phyloP scores from a whole-genome alignment of 2,329 filamentous ascomycete species.

The Pseudomassariella vexata region DNA sequence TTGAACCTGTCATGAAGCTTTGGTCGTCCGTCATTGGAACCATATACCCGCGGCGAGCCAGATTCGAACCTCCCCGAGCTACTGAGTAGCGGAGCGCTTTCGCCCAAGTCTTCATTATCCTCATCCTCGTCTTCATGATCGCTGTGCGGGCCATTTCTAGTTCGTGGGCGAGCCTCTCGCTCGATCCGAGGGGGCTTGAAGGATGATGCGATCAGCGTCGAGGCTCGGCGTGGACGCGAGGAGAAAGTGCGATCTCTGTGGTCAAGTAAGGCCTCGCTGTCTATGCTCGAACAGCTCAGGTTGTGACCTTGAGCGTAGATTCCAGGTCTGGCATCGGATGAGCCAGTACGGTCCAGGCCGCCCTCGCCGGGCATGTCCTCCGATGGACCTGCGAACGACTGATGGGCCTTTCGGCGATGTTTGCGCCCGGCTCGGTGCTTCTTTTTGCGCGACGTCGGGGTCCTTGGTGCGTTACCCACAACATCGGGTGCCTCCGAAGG shows the following conservation, averaged over 20 bases:
- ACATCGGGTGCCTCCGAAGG: too few species aligned
- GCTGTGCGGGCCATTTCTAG: neutral
- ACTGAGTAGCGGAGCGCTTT: constrained; percentile 48
- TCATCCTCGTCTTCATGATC: constrained; percentile 40
- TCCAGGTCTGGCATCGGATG: constrained; percentile 28
- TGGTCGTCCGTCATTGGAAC: constrained; percentile 32
- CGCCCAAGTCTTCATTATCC: constrained; percentile 37
- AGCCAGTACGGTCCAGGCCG: too few species aligned
- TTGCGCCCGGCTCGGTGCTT: constrained; percentile 67
- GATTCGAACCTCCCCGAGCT: constrained; percentile 29
- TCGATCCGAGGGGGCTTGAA: constrained; percentile 20
- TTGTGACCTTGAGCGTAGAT: constrained; percentile 52
- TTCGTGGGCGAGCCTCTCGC: neutral
- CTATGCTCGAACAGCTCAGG: constrained; percentile 77
- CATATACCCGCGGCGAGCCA: constrained; percentile 29
- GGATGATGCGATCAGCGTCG: constrained; percentile 31
- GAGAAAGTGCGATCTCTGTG: constrained; percentile 43
- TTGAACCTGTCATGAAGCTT: constrained; percentile 28
- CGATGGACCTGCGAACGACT: constrained; percentile 68
- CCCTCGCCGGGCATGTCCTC: constrained; percentile 41
- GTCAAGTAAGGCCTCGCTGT: constrained; percentile 82
- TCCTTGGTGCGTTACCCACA: constrained; percentile 3
- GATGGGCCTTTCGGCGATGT: constrained; percentile 69
- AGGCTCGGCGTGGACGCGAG: constrained; percentile 59
- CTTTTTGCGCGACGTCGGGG: constrained; percentile 49